Evolutionary conservation across 2,329 filamentous ascomycete species (phyloP), one percentile per base, ranked within the genome.

Genomic region (Penicillium sclerotigenum): DNA sequence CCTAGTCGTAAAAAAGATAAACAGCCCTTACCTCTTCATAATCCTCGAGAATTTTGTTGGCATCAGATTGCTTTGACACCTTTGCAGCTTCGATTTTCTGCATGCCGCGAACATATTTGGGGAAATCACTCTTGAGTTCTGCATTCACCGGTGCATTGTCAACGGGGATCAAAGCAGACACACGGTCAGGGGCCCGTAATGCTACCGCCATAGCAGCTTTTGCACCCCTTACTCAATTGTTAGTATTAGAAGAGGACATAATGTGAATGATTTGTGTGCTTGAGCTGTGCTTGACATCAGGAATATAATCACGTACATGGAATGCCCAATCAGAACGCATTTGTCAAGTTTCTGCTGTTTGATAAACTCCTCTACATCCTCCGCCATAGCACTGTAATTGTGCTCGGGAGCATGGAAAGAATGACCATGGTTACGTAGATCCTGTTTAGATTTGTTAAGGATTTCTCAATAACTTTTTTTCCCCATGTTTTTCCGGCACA

Each of bases 71-170:
- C 62, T 83, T 87, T 14, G 81, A 86, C 18, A 91, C 80, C 10
- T 80, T 77, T 0, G 85, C 83, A 1, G 82, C 80, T 58, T 96
- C 89, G 53, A 99, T 87, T 60, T 85, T 82, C 67, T 85, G 85
- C 92, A 99, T 96, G 56, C 86, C 93, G 51, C 85, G 83, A 22
- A 96, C 81, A 74, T 97, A 97, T 59, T 84, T 85, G 4, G 80
- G 83, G 70, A 97, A 97, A 68, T 88, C 84, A 60, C 82, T 84
- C 60, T 84, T 82, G 4, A 97, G 80, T 0, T 83, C 82, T 14
- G 88, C 89, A 70, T 95, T 91, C 9, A 96, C 81, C 2, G 93
- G 93, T 4, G 92, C 91, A 70, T 97, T 97, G 77, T 97, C 93
- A 13, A 97, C 91, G 1, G 91, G 82, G 28, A 97, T 82, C 49